Percentiles rank a stretch among this genome's conserved stretches.
These are phyloP conservation scores for Diversispora eburnea DNA, from an alignment of 192 early-diverging fungal species.

Conservation along the genomic window DNA sequence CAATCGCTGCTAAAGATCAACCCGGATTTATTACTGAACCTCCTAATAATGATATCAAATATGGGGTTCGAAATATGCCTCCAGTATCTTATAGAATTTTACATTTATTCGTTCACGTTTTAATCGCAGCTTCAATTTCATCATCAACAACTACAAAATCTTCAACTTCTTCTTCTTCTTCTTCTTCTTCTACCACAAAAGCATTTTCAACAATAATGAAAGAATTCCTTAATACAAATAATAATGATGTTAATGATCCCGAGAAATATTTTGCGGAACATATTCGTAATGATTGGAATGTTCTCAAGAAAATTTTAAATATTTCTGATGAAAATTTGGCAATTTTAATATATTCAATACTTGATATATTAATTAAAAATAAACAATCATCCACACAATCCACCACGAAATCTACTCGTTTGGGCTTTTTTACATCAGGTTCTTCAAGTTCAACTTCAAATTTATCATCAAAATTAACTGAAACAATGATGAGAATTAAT, in stretches of 20 bases:
- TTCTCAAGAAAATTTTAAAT: conserved; percentile 9
- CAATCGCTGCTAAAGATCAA: not conserved
- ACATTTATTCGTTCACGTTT: conserved; percentile 20
- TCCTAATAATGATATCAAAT: not conserved
- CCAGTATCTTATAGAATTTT: conserved; percentile 19
- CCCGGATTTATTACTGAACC: conserved; percentile 14
- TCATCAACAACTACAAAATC: not conserved
- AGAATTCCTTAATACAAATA: not conserved
- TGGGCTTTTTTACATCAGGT: too few species aligned
- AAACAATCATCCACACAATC: not conserved
- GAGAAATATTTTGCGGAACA: conserved; percentile 4
- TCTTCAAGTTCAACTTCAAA: too few species aligned
- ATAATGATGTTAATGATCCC: not conserved
- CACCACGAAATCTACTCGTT: not conserved
- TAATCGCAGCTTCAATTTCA: conserved; percentile 1
- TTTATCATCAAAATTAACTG: not conserved
- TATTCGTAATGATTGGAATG: conserved; percentile 22
- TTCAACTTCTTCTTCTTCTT: too few species aligned
- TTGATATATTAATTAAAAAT: not conserved
- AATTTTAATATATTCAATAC: conserved; percentile 4
- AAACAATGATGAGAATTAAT: not conserved
- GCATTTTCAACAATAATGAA: not conserved
- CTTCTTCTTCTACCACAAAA: not conserved
- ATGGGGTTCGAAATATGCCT: not conserved
- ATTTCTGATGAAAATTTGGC: conserved; percentile 18